phyloP scores from a whole-genome alignment of 129 eudicot species.

The Tagetes erecta region DNA sequence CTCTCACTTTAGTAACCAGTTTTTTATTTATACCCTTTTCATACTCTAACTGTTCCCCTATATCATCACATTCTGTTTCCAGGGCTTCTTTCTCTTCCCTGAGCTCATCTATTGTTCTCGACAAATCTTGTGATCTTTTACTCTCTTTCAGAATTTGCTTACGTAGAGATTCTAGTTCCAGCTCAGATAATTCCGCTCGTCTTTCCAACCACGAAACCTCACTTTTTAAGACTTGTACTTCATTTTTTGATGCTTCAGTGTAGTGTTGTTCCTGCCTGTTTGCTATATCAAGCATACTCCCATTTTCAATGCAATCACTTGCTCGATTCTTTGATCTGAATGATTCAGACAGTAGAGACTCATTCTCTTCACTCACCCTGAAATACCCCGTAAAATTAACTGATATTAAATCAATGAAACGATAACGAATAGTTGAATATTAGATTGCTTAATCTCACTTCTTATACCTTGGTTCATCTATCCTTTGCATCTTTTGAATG shows the following conservation, averaged over 20 bases:
- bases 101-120: conserved; percentile 39
- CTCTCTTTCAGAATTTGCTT: conserved; percentile 78
- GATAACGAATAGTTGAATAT: not conserved
- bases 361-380: conserved; percentile 55
- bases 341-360: conserved; percentile 30
- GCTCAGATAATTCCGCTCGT: conserved; percentile 69
- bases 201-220: conserved; percentile 59
- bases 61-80: conserved; percentile 51
- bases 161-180: conserved; percentile 79
- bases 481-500: conserved; percentile 68
- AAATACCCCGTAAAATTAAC: conserved; percentile 15
- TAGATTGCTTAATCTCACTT: conserved; percentile 5
- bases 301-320: conserved; percentile 42
- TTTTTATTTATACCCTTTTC: conserved; percentile 55
- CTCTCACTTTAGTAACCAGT: conserved; percentile 57
- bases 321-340: conserved; percentile 45
- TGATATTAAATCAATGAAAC: not conserved
- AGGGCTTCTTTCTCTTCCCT: conserved; percentile 60
- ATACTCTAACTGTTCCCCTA: conserved; percentile 45
- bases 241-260: conserved; percentile 38
- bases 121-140: conserved; percentile 65
- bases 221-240: conserved; percentile 39
- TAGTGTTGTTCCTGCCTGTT: conserved; percentile 40
- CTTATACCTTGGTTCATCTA: conserved; percentile 62
- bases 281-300: conserved; percentile 38